Evolutionary conservation across 257 asterid species (phyloP), one percentile per base, ranked within the genome.

Genomic region (Fraxinus anomala): DNA sequence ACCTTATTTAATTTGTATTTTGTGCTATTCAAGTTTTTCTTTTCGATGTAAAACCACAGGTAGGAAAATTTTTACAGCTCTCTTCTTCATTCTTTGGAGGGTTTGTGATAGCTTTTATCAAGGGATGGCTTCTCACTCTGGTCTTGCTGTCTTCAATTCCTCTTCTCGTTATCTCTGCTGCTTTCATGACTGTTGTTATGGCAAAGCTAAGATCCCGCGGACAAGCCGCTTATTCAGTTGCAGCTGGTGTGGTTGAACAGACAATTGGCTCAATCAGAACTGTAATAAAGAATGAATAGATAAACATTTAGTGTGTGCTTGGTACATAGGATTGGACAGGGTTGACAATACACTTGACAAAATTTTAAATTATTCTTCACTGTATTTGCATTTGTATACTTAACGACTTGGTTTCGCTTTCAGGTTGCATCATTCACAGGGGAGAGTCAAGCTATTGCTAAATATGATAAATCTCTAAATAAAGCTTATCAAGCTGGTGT

Each of bases 381-480:
- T 24, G 5, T 23, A 23, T 23, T 23, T 39, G 9, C 37, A 36
- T 40, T 9, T 9, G 8, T 72, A 44, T 39, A 23, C 24, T 73
- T 40, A 76, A 8, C 3, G 66, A 10, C 66, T 61, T 63, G 2
- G 4, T 79, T 47, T 71, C 16, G 3, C 47, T 11, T 76, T 74
- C 85, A 92, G 97, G 93, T 92, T 47, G 88, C 90, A 63, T 87
- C 97, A 4, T 91, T 92, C 78, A 88, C 87, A 0, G 96, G 92
- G 72, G 97, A 92, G 73, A 80, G 49, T 26, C 81, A 61, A 72
- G 95, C 91, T 0, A 80, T 78, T 3, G 84, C 73, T 3, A 85
- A 77, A 72, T 92, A 91, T 56, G 88, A 80, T 4, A 85, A 78
- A 37, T 84, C 72, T 54, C 80, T 92, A 17, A n/a, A 80, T 56